Evolutionary conservation across 768 basidiomycete genomes (phyloP).

Genomic region (Termitomyces sp.): DNA sequence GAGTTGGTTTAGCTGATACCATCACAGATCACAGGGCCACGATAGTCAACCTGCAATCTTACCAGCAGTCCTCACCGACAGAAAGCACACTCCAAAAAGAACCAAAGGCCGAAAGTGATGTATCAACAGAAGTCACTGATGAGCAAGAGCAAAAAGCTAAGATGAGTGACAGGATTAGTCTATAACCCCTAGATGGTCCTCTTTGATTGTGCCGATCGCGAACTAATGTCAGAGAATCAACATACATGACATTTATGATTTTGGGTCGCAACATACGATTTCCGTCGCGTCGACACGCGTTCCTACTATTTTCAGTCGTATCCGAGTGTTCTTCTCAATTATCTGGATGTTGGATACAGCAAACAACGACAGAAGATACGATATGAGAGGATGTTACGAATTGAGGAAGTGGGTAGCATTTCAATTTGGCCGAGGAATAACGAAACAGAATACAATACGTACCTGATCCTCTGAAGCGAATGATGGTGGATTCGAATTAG

Average conservation of each 20-base stretch:
- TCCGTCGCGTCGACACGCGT: constrained; percentile 97
- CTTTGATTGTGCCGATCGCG: constrained; percentile 97
- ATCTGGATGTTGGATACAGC: constrained; percentile 44
- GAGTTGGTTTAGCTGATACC: not conserved
- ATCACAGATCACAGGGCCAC: not conserved
- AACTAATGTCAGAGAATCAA: constrained; percentile 51
- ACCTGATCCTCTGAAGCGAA: constrained; percentile 92
- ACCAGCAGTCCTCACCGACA: too few relatives aligned
- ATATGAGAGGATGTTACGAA: not conserved
- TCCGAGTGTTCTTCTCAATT: constrained; percentile 89
- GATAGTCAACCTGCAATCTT: not conserved
- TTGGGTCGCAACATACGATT: constrained; percentile 59
- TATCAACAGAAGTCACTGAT: too few relatives aligned
- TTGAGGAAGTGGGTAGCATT: not conserved
- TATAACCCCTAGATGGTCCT: constrained; percentile 94
- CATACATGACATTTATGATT: not conserved
- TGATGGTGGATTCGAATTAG: constrained; percentile 95
- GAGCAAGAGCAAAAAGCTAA: constrained; percentile 1
- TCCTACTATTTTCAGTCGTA: constrained; percentile 97
- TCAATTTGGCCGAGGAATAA: not conserved
- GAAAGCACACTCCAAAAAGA: not conserved
- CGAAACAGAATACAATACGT: constrained; percentile 7
- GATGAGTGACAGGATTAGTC: constrained; percentile 39
- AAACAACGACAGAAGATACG: not conserved
- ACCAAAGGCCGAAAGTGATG: not conserved